These are phyloP conservation scores for Myriosclerotinia duriaeana DNA, from an alignment of 2,329 filamentous ascomycete genomes.

Conservation along the genomic window DNA sequence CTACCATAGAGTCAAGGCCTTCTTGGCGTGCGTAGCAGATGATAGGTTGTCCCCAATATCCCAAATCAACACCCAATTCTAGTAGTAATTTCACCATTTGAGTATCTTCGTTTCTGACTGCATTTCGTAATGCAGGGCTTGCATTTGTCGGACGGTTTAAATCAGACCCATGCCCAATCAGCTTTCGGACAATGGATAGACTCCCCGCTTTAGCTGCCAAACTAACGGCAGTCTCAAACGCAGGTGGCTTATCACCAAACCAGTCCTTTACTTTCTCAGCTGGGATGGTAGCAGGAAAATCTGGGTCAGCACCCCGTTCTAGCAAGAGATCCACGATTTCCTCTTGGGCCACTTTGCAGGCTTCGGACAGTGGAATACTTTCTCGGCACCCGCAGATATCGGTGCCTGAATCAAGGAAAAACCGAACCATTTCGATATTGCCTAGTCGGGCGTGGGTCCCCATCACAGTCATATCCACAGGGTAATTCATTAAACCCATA, in stretches of 20 bases:
- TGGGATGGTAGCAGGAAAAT: background rate
- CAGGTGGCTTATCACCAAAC: background rate
- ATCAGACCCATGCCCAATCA: background rate
- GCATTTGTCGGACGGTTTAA: background rate
- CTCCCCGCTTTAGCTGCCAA: background rate
- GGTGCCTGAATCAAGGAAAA: background rate
- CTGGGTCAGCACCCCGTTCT: background rate
- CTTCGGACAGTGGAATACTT: background rate
- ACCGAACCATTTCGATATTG: background rate
- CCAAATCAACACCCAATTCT: background rate
- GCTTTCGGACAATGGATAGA: background rate
- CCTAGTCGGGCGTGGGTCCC: background rate
- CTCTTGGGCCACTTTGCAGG: background rate
- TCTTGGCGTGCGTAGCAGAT: background rate
- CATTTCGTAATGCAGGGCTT: background rate
- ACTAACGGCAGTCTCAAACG: background rate
- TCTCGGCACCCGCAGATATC: background rate
- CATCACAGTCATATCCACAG: background rate
- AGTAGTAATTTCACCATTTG: background rate
- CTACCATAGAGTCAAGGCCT: background rate
- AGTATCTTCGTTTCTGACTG: background rate
- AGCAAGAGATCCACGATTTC: background rate
- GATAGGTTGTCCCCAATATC: background rate
- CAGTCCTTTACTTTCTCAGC: background rate
- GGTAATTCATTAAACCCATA: too few species aligned